Conservation (phyloP, 2,329 filamentous ascomycete genomes). For the Geosmithia putterillii region DNA sequence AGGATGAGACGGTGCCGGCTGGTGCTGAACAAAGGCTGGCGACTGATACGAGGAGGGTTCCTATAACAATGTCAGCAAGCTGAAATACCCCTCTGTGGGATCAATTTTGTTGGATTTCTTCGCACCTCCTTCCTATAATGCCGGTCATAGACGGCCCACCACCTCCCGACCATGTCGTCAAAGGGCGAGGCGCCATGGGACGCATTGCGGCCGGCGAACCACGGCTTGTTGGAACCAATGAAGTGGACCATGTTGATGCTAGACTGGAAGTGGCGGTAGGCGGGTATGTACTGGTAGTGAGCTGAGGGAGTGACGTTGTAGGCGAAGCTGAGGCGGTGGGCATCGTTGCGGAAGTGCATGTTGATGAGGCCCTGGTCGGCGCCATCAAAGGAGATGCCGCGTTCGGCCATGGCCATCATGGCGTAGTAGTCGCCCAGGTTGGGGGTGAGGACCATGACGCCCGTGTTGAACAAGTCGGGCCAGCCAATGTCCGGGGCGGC, state of each 20-base stretch:
- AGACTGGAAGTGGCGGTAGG: constrained; percentile 84
- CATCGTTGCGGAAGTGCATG: constrained; percentile 77
- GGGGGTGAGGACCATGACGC: constrained; percentile 83
- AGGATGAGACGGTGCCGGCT: constrained; percentile 8
- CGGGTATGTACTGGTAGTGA: constrained; percentile 94
- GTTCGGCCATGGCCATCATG: constrained; percentile 69
- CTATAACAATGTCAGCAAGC: no score
- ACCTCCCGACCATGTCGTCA: constrained; percentile 71
- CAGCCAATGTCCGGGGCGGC: constrained; percentile 92
- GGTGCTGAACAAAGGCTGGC: no score
- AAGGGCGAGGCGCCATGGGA: constrained; percentile 51
- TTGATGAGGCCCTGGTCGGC: constrained; percentile 94
- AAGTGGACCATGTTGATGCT: constrained; percentile 89
- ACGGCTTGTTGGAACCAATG: constrained; percentile 85
- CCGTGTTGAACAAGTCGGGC: constrained; percentile 98
- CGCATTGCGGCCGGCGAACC: constrained; percentile 52
- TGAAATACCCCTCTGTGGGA: no score
- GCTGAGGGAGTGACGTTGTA: constrained; percentile 97
- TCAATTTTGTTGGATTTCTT: no score
- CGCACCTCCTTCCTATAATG: constrained; percentile 61
- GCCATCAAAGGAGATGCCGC: constrained; percentile 89
- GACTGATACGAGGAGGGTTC: no score
- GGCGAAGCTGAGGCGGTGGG: constrained; percentile 80
- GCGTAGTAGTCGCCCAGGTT: constrained; percentile 82
- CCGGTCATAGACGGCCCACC: constrained; percentile 90